phyloP scores from a whole-genome alignment of 345 rosid genomes.

The Hibiscus mutabilis region DNA sequence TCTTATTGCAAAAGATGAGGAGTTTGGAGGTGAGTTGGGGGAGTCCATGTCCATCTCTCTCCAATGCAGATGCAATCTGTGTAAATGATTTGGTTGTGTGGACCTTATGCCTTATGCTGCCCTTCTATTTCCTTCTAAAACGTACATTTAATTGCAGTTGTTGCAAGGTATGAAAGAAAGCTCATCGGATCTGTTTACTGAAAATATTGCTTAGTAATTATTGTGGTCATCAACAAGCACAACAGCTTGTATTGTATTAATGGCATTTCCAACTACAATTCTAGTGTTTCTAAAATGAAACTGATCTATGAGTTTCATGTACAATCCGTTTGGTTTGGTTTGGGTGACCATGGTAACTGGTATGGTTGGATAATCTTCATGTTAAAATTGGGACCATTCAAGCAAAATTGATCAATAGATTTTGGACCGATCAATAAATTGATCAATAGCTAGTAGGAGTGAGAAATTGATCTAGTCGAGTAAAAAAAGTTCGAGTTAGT shows the following conservation, averaged over 20 bases:
- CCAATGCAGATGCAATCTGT: not conserved
- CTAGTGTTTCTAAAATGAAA: not conserved
- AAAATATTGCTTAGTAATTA: not conserved
- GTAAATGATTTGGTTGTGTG: not conserved
- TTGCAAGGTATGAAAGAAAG: not conserved
- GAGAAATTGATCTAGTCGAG: too few species aligned
- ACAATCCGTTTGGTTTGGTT: too few species aligned
- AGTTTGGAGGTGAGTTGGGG: constrained; percentile 32
- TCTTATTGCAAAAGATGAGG: constrained; percentile 32
- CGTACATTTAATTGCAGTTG: not conserved
- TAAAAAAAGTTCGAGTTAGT: too few species aligned
- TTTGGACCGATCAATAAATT: too few species aligned
- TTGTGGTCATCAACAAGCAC: not conserved
- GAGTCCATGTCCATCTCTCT: constrained; percentile 28
- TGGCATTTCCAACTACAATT: not conserved
- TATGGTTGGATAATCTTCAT: too few species aligned
- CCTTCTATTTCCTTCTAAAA: not conserved
- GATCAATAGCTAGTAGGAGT: too few species aligned
- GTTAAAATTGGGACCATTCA: too few species aligned
- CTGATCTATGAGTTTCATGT: not conserved
- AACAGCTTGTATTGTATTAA: not conserved
- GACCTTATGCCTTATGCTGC: not conserved
- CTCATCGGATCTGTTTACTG: not conserved
- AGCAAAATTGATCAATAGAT: too few species aligned
- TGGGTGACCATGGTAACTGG: too few species aligned